Conservation (phyloP, 1,284 basidiomycete species). For the Cutaneotrichosporon cyanovorans region DNA sequence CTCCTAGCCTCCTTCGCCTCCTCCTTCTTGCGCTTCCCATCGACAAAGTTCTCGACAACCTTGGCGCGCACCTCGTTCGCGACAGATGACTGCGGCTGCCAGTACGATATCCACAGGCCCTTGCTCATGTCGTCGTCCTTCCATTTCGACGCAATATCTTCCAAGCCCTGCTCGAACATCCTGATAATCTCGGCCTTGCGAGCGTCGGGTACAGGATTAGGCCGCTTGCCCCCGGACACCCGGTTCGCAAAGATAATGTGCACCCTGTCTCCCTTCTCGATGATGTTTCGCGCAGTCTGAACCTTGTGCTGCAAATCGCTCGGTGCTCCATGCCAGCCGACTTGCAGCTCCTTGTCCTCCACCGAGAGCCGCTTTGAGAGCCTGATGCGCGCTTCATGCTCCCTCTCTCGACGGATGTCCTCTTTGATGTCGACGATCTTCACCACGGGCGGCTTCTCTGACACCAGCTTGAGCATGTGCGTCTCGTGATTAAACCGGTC, state of each 20-base stretch:
- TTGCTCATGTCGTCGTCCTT: conserved; percentile 70
- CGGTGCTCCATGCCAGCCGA: conserved; percentile 35
- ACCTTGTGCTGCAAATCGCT: conserved; percentile 40
- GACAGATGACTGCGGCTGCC: conserved; percentile 68
- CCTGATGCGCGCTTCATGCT: conserved; percentile 20
- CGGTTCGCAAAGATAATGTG: conserved; percentile 37
- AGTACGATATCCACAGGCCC: conserved; percentile 63
- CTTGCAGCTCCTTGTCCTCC: conserved; percentile 42
- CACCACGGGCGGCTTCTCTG: conserved; percentile 27
- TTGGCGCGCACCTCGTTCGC: conserved; percentile 72
- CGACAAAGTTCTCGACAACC: conserved; percentile 70
- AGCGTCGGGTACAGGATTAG: conserved; percentile 2
- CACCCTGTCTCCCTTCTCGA: conserved; percentile 40
- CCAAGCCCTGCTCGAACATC: conserved; percentile 61
- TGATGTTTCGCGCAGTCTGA: conserved; percentile 18
- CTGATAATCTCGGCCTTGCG: conserved; percentile 49
- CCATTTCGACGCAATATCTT: conserved; percentile 71
- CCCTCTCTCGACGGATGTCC: conserved; percentile 21
- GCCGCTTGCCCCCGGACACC: conserved; percentile 9
- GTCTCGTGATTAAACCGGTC: conserved; percentile 11
- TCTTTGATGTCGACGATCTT: conserved; percentile 27
- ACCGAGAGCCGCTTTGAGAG: conserved; percentile 23
- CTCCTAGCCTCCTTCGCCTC: conserved; percentile 27
- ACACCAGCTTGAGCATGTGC: conserved; percentile 28
- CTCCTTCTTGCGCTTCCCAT: conserved; percentile 18